Base-by-base conservation (phyloP, 345 rosid genomes). In the Gossypium anomalum region DNA sequence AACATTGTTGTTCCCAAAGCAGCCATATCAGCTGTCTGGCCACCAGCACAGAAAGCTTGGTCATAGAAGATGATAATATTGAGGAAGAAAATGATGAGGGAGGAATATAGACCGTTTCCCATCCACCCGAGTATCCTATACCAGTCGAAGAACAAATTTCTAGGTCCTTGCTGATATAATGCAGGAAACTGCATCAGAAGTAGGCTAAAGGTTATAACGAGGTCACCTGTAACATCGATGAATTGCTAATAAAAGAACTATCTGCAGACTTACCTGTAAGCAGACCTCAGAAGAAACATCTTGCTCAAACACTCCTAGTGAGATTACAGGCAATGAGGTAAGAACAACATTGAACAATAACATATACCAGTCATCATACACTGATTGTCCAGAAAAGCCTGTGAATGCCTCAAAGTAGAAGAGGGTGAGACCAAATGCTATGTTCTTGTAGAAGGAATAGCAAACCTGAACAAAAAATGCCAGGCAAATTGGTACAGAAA, bases 381-480 rank as follows among this genome's bases (percentile, higher is more conserved):
- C 84, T 63, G 99, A 90, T 67, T 95, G 98, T 49, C 97, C 99
- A 0, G 99, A 95, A 71, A 95, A 95, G 44, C 90, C 92, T 1
- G 99, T 86, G 77, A 90, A 90, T 49, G 92, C 97, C 88, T 95
- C 99, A 1, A 91, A 95, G 90, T 93, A 95, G 90, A 95, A 95
- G 78, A 95, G 87, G 49, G 99, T 93, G 76, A 93, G 94, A 76
- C 99, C 99, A 62, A 95, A 95, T 29, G 97, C 93, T 59, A 95
- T 95, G 81, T 95, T 95, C 81, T 95, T 95, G 92, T 95, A 95
- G 91, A 95, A 91, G 90, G 91, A 95, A 82, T 93, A 95, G 81
- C 99, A 95, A 53, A 95, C 87, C 99, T 95, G 93, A 27, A 81
- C 2, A 73, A 53, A 70, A n/a, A 78, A 75, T 29, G 70, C 41